Base-by-base conservation (phyloP, 805 yeast species). In the Kodamaea leandrae region DNA sequence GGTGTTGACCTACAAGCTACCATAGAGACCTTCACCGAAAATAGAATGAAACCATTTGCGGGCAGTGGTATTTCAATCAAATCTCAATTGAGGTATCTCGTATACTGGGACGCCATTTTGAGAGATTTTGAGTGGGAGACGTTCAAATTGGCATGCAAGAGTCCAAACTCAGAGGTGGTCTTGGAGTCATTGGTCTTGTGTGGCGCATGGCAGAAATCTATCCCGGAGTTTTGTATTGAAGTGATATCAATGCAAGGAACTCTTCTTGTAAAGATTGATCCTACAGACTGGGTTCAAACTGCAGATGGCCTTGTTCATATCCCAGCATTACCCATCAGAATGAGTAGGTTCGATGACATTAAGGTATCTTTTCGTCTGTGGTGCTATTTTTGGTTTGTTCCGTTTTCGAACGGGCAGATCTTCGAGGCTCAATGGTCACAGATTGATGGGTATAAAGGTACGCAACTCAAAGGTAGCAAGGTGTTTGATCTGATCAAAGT, bases 381-480 rank as follows among this genome's bases (percentile, higher is more conserved):
- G 36, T 52, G 60, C 10, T 64, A 52, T 43, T 41, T 52, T 15
- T 65, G 71, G 69, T 57, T 64, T 42, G 60, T 63, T 37, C 25
- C 47, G 47, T 35, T 42, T 54, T 28, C 79, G 28, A 58, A 54
- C 29, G 37, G 20, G 4, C 28, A 23, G 10, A 19, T 25, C 9
- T 9, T 4, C 15, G 25, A 25, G 8, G 32, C 44, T 6, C 9
- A 17, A 3, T 61, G 68, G 68, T 64, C 66, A 2, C 71, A 76
- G 0, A 63, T 83, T 50, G 95, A 86, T 58, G 95, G 95, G 0
- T 71, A 70, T 43, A 72, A 73, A 47, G 95, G 93, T 1, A 71
- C 80, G 1, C 52, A 54, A n/a, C 66, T 65, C 34, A 74, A 72
- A 47, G 89, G 89, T 0, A 41, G 64, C 3, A 65, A 68, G 45